Percentiles rank a stretch among this genome's conserved stretches.
These are phyloP conservation scores for Cytidiella melzeri DNA, from an alignment of 768 basidiomycete species.

Conservation along the genomic window DNA sequence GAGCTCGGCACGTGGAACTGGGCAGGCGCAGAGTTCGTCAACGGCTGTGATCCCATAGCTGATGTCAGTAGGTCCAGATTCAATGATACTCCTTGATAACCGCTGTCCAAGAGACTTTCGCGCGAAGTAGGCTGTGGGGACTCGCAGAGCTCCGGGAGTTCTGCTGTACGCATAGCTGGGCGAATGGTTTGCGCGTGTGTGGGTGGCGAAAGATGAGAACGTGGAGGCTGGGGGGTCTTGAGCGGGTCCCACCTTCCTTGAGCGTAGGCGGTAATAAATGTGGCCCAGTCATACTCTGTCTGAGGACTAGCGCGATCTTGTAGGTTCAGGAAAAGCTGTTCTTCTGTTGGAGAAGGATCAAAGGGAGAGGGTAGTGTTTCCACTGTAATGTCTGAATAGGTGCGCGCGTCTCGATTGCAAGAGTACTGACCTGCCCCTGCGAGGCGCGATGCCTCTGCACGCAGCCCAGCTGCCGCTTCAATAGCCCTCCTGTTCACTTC, in stretches of 20 bases:
- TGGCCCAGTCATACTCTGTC: conserved; percentile 58
- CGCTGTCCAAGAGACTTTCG: background rate
- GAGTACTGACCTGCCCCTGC: conserved; percentile 18
- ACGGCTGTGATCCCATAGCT: background rate
- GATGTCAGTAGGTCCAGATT: background rate
- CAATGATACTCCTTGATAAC: background rate
- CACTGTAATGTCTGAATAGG: conserved; percentile 3
- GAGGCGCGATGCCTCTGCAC: conserved; percentile 22
- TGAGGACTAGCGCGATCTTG: conserved; percentile 17
- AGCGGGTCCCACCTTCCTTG: conserved; percentile 77
- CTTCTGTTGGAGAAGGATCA: conserved; percentile 23
- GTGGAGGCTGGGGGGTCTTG: conserved; percentile 56
- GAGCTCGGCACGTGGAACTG: conserved; percentile 9
- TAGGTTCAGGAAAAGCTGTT: conserved; percentile 13
- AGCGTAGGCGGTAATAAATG: conserved; percentile 73
- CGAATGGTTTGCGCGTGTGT: conserved; percentile 11
- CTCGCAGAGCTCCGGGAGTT: conserved; percentile 9
- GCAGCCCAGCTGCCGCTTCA: conserved; percentile 21
- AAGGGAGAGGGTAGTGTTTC: conserved; percentile 23
- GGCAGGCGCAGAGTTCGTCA: conserved; percentile 12
- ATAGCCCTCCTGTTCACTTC: conserved; percentile 22
- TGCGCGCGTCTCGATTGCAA: background rate
- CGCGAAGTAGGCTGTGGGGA: conserved; percentile 10
- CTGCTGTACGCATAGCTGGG: background rate
- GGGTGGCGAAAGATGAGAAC: conserved; percentile 25